These are phyloP conservation scores for Brassica juncea DNA, from an alignment of 345 rosid species.

Conservation along the genomic window DNA sequence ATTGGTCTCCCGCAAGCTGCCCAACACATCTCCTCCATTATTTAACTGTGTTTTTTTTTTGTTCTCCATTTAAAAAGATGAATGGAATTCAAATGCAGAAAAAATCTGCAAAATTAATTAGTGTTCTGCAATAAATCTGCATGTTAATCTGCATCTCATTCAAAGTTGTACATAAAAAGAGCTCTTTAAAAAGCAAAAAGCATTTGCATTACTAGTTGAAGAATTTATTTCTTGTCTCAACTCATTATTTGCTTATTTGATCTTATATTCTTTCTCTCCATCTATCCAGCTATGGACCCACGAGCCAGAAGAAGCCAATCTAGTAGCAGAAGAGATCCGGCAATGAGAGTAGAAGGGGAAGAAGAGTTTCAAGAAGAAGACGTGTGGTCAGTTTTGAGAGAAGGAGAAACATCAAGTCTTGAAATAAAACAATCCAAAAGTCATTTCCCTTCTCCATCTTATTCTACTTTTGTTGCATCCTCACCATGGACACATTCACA, in stretches of 20 bases:
- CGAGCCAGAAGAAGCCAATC: conserved; percentile 29
- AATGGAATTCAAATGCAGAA: too few relatives aligned
- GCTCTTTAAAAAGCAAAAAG: background rate
- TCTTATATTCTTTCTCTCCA: background rate
- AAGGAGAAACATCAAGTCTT: conserved; percentile 48
- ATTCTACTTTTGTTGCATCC: conserved; percentile 36
- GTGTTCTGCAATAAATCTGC: too few relatives aligned
- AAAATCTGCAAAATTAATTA: too few relatives aligned
- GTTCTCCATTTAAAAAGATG: too few relatives aligned
- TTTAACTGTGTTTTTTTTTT: too few relatives aligned
- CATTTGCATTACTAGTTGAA: background rate
- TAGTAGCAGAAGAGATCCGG: conserved; percentile 27
- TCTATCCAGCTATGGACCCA: conserved; percentile 15
- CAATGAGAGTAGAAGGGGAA: conserved; percentile 36
- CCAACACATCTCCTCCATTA: too few relatives aligned
- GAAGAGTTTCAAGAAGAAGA: conserved; percentile 82
- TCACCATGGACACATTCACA: conserved; percentile 39
- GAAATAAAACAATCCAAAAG: conserved; percentile 43
- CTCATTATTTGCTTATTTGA: background rate
- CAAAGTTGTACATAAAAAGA: too few relatives aligned
- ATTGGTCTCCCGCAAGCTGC: background rate
- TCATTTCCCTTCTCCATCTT: conserved; percentile 38
- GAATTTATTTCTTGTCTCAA: background rate
- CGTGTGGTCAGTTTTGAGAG: conserved; percentile 55
- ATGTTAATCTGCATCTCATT: too few relatives aligned